Base-by-base conservation (phyloP, 2,329 filamentous ascomycete genomes). In the Fusarium multiceps region DNA sequence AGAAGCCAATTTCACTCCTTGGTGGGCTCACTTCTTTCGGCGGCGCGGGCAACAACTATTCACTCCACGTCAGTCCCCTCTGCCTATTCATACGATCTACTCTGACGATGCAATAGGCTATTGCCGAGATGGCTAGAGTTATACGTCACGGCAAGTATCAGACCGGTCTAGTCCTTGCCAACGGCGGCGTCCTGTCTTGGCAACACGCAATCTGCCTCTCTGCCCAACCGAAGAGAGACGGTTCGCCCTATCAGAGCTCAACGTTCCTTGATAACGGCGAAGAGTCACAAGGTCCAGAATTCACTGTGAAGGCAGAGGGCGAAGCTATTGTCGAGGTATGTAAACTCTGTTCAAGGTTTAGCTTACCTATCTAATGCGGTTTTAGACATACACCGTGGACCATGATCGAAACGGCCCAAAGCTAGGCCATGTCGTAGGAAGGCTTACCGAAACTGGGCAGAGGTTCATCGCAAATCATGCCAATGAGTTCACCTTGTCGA, bases 1-100 rank as follows among this genome's bases (percentile, higher is more conserved):
- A 77, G 3, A 89, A 87, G 66, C 83, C 86, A 0, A 82, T n/a
- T n/a, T n/a, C n/a, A n/a, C n/a, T n/a, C n/a, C n/a, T n/a, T n/a
- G n/a, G n/a, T n/a, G n/a, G n/a, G n/a, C n/a, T n/a, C n/a, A n/a
- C n/a, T 7, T 90, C 86, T 1, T 92, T 92, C 62, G 90, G 90
- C 1, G 90, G 90, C 0, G 90, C 90, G 8, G 90, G 90, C 0
- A 92, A 92, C 67, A 92, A 92, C 57, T 92, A 92, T 63, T 90
- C 88, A 0, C 88, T 91, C 85, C 89, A 92, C 79, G 88, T 86
- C 77, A 74, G 80, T 78, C 37, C 1, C 5, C 2, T 20, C 0
- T 21, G 4, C 3, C 9, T 0, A 12, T 6, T 11, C 0, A 0
- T 8, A 7, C 30, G 1, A 6, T 10, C 81, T n/a, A 0, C 4